These are phyloP conservation scores for Crithidia sp. DNA, from an alignment of 208 protist species.

Conservation along the genomic window DNA sequence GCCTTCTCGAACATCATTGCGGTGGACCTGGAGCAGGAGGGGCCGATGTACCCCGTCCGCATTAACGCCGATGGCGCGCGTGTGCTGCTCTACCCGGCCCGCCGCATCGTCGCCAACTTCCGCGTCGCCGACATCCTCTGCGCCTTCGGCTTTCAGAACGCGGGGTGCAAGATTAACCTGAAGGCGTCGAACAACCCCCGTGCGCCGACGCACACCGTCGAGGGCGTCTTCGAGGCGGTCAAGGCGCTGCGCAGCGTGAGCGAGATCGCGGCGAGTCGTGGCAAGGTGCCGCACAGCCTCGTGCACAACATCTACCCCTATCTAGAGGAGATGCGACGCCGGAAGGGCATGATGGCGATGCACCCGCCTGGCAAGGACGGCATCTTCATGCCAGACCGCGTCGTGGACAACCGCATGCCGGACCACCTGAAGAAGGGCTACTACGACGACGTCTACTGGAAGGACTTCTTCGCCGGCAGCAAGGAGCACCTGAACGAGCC, in stretches of 20 bases:
- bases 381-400: conserved; percentile 90
- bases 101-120: conserved; percentile 92
- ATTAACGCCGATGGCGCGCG: conserved; percentile 91
- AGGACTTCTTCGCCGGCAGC: conserved; percentile 93
- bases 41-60: conserved; percentile 92
- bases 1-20: conserved; percentile 93
- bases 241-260: conserved; percentile 90
- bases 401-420: conserved; percentile 92
- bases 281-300: conserved; percentile 92
- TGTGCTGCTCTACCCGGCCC: conserved; percentile 89
- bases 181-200: conserved; percentile 83
- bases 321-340: conserved; percentile 89
- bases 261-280: conserved; percentile 92
- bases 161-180: conserved; percentile 88
- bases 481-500: conserved; percentile 90
- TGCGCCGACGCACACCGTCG: conserved; percentile 90
- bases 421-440: conserved; percentile 94
- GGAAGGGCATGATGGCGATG: conserved; percentile 95
- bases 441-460: conserved; percentile 94
- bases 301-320: conserved; percentile 95
- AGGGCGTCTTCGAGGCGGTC: conserved; percentile 91
- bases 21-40: conserved; percentile 93
- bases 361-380: conserved; percentile 92
- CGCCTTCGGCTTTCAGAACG: conserved; percentile 94
- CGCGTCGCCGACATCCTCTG: conserved; percentile 92